These are phyloP conservation scores for Spencermartinsiella ligniputridi DNA, from an alignment of 1,139 yeast species.

Conservation along the genomic window DNA sequence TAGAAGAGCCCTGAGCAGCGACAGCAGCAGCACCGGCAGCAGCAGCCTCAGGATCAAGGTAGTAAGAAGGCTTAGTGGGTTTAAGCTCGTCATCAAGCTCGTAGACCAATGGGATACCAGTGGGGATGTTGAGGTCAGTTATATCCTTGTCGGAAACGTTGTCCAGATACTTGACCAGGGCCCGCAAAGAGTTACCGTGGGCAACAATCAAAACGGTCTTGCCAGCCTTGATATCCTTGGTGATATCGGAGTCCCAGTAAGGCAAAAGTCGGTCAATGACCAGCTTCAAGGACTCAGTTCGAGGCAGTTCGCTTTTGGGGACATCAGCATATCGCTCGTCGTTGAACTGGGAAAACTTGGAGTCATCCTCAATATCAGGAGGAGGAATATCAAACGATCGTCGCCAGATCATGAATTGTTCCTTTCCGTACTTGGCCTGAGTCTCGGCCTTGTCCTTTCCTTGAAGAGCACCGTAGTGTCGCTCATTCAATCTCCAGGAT, in stretches of 20 bases:
- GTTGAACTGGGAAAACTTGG: constrained; percentile 78
- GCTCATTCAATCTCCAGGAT: constrained; percentile 97
- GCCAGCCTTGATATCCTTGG: constrained; percentile 76
- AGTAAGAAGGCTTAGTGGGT: constrained; percentile 91
- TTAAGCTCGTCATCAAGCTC: constrained; percentile 84
- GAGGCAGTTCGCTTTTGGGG: constrained; percentile 83
- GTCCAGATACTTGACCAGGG: constrained; percentile 93
- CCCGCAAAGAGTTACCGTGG: constrained; percentile 98
- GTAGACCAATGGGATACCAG: constrained; percentile 98
- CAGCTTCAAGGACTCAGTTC: constrained; percentile 90
- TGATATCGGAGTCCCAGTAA: constrained; percentile 93
- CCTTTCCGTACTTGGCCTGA: constrained; percentile 81
- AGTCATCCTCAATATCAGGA: constrained; percentile 73
- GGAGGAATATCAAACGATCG: constrained; percentile 98
- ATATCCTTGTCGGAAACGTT: constrained; percentile 87
- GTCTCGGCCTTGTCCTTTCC: constrained; percentile 98
- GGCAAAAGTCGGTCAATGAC: constrained; percentile 97
- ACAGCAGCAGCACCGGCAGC: constrained; percentile 99
- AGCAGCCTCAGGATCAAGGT: constrained; percentile 99
- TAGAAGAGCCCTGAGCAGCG: constrained; percentile 87
- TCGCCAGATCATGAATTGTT: constrained; percentile 96
- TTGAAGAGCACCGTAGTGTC: constrained; percentile 98
- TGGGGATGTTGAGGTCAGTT: constrained; percentile 94
- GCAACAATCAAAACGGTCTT: constrained; percentile 94
- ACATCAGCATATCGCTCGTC: constrained; percentile 81